Percentiles rank a stretch among this genome's conserved stretches.
Conservation (phyloP, 2,329 filamentous ascomycete genomes). For the Chalara sp. region DNA sequence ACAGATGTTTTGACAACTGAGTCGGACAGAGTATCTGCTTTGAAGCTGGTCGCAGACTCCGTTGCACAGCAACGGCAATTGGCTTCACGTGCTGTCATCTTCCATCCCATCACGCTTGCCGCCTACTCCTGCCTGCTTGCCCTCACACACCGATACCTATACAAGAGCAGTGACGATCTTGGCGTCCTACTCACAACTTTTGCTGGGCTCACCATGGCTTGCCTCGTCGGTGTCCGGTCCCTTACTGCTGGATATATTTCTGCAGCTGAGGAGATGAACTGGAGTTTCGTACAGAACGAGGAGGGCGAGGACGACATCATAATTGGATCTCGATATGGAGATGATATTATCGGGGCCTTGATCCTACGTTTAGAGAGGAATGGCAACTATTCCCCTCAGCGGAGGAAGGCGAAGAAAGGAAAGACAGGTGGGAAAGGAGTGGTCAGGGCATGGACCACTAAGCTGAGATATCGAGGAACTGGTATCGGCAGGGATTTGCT, state of each 20-base stretch:
- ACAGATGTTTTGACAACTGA: slow-evolving; percentile 49
- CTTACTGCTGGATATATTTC: slow-evolving; percentile 49
- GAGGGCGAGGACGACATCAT: slow-evolving; percentile 44
- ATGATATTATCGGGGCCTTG: slow-evolving; percentile 63
- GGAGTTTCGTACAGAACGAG: slow-evolving; percentile 18
- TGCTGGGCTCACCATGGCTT: slow-evolving; percentile 56
- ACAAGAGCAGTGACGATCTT: slow-evolving; percentile 39
- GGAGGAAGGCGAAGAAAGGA: slow-evolving; percentile 17
- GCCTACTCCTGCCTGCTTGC: slow-evolving; percentile 38
- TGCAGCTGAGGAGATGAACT: slow-evolving; percentile 22
- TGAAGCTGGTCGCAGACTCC: slow-evolving; percentile 72
- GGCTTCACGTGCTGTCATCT: slow-evolving; percentile 15
- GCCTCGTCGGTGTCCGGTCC: slow-evolving; percentile 55
- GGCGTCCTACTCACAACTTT: slow-evolving; percentile 50
- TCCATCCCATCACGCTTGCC: slow-evolving; percentile 48
- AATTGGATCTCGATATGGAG: slow-evolving; percentile 61
- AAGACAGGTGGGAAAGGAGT: slow-evolving; percentile 57
- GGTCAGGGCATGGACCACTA: slow-evolving; percentile 78
- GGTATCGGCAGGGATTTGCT: slow-evolving; percentile 70
- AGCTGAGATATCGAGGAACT: slow-evolving; percentile 58
- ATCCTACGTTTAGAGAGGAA: slow-evolving; percentile 57
- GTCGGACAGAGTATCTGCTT: slow-evolving; percentile 57
- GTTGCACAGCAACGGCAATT: slow-evolving; percentile 74
- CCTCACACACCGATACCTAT: slow-evolving; percentile 35
- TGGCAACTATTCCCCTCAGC: slow-evolving; percentile 8